Evolutionary conservation across 257 asterid genomes (phyloP), one percentile per base, ranked within the genome.

Genomic region (Lycium barbarum): DNA sequence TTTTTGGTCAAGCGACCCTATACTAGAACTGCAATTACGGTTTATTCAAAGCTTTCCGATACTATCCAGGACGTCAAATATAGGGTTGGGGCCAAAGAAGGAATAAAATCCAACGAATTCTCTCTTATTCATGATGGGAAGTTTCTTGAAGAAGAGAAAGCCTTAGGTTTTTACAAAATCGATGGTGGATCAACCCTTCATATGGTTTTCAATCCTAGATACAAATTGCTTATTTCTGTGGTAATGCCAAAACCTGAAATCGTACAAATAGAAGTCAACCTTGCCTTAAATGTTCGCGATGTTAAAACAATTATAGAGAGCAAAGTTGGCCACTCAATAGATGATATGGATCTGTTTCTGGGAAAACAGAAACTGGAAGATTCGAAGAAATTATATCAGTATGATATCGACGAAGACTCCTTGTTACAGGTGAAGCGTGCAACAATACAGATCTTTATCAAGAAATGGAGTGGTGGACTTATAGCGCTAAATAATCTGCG

Each of bases 231-330:
- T 43, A 36, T 85, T 79, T 72, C 82, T 40, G 86, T 88, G 9
- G 71, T 54, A 80, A 70, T 84, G 84, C 84, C 79, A n/a, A 45
- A n/a, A 20, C 88, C 85, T 26, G 79, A 80, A 65, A 36, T 62
- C 5, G 4, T 80, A 62, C 57, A 74, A 66, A 22, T 58, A 26
- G 85, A 85, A 81, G 84, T 83, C 43, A 80, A 74, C 38, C 7
- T 26, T 18, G n/a, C 26, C 85, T 81, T 70, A 62, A 85, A 85
- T 20, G 73, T 85, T 53, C 2, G 65, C 11, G 84, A 85, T 8
- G 74, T 86, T 57, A 85, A 73, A 80, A 59, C 82, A 22, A 36
- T 88, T 65, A 81, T 83, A 18, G 90, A 85, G 83, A 88, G 90
- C 54, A 73, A 68, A 33, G 79, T 13, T 62, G 85, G 85, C 22